A percentile compares a stretch with the other conserved stretches of the same genome.
phyloP scores from a whole-genome alignment of 148 eudicot genomes.

The Rhododendron vialii region DNA sequence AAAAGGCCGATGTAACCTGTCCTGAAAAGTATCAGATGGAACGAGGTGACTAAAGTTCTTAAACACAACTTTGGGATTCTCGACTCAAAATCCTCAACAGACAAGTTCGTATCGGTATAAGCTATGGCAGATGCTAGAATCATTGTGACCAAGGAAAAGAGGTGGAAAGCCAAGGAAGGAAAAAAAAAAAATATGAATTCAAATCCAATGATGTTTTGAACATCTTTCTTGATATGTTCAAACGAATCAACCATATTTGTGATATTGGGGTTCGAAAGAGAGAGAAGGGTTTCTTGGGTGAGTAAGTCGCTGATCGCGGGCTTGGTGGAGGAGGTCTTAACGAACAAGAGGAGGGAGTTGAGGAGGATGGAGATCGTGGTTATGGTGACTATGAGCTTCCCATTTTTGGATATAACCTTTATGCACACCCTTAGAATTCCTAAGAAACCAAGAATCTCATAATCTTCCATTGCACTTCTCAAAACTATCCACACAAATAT shows the following conservation, averaged over 20 bases:
- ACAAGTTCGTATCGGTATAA: background rate
- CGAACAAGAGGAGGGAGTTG: background rate
- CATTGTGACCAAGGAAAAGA: background rate
- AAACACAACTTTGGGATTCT: background rate
- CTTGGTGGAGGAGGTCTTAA: background rate
- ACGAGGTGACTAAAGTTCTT: background rate
- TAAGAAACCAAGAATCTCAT: constrained; percentile 6
- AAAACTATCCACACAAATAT: background rate
- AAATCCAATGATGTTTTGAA: background rate
- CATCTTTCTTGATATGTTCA: background rate
- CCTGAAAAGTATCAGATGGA: background rate
- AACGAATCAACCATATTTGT: background rate
- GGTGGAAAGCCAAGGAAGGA: background rate
- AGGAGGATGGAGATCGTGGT: constrained; percentile 1
- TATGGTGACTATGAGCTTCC: constrained; percentile 17
- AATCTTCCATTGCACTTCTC: background rate
- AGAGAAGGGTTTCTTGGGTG: background rate
- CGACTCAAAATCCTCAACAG: too few species aligned
- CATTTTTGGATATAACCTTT: constrained; percentile 19
- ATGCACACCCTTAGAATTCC: constrained; percentile 16
- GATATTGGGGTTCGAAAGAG: background rate
- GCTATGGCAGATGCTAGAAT: background rate
- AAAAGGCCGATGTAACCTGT: background rate
- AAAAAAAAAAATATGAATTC: background rate
- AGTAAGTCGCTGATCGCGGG: background rate